Percentiles rank a stretch among this genome's conserved stretches.
phyloP scores from a whole-genome alignment of 345 rosid genomes.

The Gossypium arboreum region DNA sequence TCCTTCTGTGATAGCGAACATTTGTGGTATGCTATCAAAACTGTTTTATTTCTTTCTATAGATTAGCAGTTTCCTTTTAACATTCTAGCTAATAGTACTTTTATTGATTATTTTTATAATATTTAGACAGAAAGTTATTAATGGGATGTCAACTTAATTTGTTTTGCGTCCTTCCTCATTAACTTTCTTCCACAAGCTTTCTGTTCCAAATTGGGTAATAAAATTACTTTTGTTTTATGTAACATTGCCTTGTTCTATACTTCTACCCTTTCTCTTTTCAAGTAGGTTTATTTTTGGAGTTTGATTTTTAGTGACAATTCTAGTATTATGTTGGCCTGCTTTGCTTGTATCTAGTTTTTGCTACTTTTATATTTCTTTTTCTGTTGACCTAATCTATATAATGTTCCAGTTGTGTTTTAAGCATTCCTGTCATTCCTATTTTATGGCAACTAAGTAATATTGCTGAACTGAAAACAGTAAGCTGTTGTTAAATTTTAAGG shows the following conservation, averaged over 20 bases:
- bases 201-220: background rate
- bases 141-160: background rate
- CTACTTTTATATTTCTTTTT: background rate
- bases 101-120: background rate
- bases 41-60: background rate
- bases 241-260: background rate
- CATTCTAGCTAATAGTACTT: background rate
- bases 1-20: background rate
- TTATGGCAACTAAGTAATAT: background rate
- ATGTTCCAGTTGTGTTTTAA: background rate
- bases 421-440: background rate
- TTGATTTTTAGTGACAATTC: constrained; percentile 1
- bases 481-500: background rate
- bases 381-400: background rate
- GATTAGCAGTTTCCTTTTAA: background rate
- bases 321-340: background rate
- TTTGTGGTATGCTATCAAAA: background rate
- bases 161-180: background rate
- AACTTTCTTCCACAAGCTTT: background rate
- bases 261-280: background rate
- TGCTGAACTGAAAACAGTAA: background rate
- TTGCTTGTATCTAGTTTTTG: background rate
- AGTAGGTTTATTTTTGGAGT: background rate
- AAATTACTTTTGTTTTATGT: background rate
- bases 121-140: background rate